Conservation (phyloP, 371 early-diverging fungal species). For the Caulochytrium protostelioides region DNA sequence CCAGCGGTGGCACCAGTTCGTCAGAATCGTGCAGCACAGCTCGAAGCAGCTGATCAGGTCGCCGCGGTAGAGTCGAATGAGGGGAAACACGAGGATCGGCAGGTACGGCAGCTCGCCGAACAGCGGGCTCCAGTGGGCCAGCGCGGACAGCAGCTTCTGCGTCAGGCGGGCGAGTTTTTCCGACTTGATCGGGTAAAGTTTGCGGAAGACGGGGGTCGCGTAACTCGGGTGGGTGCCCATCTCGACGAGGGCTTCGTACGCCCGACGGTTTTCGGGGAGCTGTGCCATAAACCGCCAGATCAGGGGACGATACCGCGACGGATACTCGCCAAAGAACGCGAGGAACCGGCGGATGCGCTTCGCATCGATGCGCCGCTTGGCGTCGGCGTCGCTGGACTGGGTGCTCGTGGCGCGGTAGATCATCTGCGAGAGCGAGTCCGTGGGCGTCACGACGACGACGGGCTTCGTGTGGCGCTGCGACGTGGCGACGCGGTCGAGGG, state of each 20-base stretch:
- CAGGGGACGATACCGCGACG: too few species aligned
- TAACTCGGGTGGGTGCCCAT: constrained; percentile 17
- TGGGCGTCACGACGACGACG: too few species aligned
- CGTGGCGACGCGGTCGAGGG: too few species aligned
- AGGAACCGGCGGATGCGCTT: too few species aligned
- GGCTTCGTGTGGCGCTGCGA: too few species aligned
- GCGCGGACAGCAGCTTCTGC: constrained; percentile 22
- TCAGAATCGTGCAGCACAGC: constrained; percentile 17
- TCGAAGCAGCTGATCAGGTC: constrained; percentile 29
- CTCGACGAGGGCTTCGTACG: constrained; percentile 22
- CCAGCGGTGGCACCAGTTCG: constrained; percentile 39
- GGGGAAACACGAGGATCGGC: constrained; percentile 27
- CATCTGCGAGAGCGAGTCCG: too few species aligned
- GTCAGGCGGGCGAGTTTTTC: too few species aligned
- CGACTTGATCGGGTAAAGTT: constrained; percentile 19
- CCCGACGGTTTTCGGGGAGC: constrained; percentile 26
- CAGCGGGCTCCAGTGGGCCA: constrained; percentile 30
- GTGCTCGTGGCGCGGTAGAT: too few species aligned
- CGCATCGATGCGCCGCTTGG: too few species aligned
- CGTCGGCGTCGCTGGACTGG: too few species aligned
- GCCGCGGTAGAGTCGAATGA: constrained; percentile 18
- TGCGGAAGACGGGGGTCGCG: constrained; percentile 13
- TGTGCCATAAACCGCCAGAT: constrained; percentile 25
- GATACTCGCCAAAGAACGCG: too few species aligned
- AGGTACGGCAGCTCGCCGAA: constrained; percentile 28